Evolutionary conservation across 2,329 filamentous ascomycete species (phyloP), one percentile per base, ranked within the genome.

Genomic region (Sclerotinia glacialis): DNA sequence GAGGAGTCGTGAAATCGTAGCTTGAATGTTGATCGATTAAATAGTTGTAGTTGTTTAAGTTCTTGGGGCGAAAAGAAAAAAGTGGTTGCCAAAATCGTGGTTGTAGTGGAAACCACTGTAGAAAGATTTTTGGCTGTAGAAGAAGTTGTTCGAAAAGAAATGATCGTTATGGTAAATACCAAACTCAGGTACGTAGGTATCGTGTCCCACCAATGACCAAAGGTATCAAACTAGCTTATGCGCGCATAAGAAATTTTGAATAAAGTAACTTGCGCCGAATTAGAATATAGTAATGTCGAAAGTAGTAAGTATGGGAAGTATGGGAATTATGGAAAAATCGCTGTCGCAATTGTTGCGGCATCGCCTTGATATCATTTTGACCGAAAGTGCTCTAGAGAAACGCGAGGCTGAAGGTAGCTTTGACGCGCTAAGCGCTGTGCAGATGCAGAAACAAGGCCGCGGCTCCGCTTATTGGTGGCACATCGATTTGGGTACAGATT

Each of bases 161-260:
- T 37, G 28, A 21, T 26, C 2, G 58, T 47, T 37, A 47, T 23
- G 56, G 28, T 49, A 60, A 3, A n/a, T 37, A 53, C 59, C 65
- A 44, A 55, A 63, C 52, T 31, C 42, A 23, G 53, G 42, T 59
- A n/a, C 31, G 58, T 26, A 44, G 31, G 31, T 61, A 49, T 61
- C n/a, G 44, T 61, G 58, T 61, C 44, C 58, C 58, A 61, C 58
- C 44, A 61, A 49, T 49, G 44, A 61, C 58, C 58, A 46, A 49
- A 61, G n/a, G 21, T 21, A 49, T 37, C 14, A 47, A 47, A n/a
- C 53, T 55, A 55, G 21, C 26, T 59, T 34, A 31, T 59, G 18
- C 55, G 28, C 28, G 31, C 44, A 61, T 49, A 37, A 61, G 46
- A 61, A 34, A 49, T 37, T 40, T 61, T 37, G 28, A 21, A 47